Evolutionary conservation across 768 basidiomycete genomes (phyloP).

Genomic region (Leccinum pellstonianum): DNA sequence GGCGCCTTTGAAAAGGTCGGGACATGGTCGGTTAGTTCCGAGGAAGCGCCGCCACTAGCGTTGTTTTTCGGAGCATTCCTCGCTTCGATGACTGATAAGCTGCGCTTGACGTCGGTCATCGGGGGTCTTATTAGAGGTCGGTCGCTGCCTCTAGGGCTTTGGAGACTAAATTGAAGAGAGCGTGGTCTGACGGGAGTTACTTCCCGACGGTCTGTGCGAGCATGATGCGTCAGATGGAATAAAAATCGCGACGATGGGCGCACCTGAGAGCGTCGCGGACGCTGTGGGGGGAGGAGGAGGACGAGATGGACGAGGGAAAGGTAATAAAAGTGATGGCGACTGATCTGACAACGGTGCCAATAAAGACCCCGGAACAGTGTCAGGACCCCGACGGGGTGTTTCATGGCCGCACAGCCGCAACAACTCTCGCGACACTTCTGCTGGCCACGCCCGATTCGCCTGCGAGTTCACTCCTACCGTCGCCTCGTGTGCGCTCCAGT

Average conservation of each 20-base stretch:
- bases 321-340: slow-evolving; percentile 31
- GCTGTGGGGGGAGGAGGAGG: slow-evolving; percentile 15
- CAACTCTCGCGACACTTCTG: slow-evolving; percentile 56
- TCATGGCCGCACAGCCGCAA: slow-evolving; percentile 45
- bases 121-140: slow-evolving; percentile 1
- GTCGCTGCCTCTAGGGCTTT: slow-evolving; percentile 16
- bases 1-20: slow-evolving; percentile 9
- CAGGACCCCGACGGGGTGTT: slow-evolving; percentile 9
- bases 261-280: slow-evolving; percentile 31
- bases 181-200: slow-evolving; percentile 12
- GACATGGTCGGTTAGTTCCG: slow-evolving; percentile 20
- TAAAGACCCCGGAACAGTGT: slow-evolving; percentile 25
- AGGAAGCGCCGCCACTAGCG: slow-evolving; percentile 18
- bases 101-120: slow-evolving; percentile 29
- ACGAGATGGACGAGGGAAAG: slow-evolving; percentile 30
- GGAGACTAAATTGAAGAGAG: slow-evolving; percentile 24
- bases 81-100: slow-evolving; percentile 24
- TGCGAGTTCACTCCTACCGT: slow-evolving; percentile 30
- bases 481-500: slow-evolving; percentile 54
- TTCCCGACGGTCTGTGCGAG: slow-evolving; percentile 18
- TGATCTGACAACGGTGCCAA: slow-evolving; percentile 1
- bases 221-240: not conserved
- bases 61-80: slow-evolving; percentile 14
- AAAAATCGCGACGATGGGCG: not conserved
- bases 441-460: slow-evolving; percentile 51